Conservation (phyloP, 169 alveolate species). For the Perkinsus olseni region DNA sequence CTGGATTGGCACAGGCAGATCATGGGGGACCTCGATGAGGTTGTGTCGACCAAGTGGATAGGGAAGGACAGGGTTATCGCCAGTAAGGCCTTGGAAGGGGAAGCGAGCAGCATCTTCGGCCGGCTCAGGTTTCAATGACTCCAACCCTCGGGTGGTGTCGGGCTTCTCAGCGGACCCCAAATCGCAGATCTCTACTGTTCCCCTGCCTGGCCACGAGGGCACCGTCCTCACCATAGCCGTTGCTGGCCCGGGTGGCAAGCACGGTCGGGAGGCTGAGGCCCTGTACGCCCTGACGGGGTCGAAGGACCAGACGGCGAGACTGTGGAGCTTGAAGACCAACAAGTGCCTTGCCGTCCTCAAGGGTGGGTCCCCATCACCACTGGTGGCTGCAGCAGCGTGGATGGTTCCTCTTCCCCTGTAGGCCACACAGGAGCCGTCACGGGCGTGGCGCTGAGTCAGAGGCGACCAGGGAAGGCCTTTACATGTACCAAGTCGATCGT, state of each 20-base stretch:
- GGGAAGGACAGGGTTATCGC: not conserved
- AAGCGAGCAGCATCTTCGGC: not conserved
- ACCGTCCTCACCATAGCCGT: not conserved
- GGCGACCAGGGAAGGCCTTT: not conserved
- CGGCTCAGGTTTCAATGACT: not conserved
- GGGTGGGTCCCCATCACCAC: not conserved
- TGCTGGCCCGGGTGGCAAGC: not conserved
- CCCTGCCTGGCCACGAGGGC: not conserved
- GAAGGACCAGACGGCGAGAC: not conserved
- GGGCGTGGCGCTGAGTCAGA: conserved; percentile 8
- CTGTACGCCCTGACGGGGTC: not conserved
- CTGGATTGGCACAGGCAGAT: not conserved
- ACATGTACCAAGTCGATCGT: conserved; percentile 2
- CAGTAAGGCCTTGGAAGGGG: not conserved
- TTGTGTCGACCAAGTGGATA: not conserved
- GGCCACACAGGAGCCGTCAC: conserved; percentile 26
- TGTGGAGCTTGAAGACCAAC: not conserved
- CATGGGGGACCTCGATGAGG: not conserved
- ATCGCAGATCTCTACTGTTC: not conserved
- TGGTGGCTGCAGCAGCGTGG: not conserved
- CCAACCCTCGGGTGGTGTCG: not conserved
- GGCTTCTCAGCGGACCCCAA: not conserved
- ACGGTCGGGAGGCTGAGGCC: not conserved
- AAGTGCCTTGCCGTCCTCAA: not conserved
- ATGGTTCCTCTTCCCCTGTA: not conserved